Evolutionary conservation across 805 yeast species (phyloP), one percentile per base, ranked within the genome.

Genomic region (Spathaspora sp.): DNA sequence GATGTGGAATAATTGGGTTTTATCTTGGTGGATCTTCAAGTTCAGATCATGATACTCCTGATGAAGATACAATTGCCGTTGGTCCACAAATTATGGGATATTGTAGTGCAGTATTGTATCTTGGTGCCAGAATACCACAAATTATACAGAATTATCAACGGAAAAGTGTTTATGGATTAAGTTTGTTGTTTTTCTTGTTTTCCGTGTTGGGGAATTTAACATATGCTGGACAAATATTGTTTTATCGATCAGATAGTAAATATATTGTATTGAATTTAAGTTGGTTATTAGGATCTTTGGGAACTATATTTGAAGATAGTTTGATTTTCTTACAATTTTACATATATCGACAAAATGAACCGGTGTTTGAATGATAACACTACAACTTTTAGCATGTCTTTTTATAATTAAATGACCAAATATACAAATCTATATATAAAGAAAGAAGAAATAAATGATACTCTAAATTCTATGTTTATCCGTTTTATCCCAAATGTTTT

Each of bases 101-200:
- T 67, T 56, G 81, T 5, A 83, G 89, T 3, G 93, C 96, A 0
- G 54, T 72, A 2, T 68, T 87, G 52, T 87, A 87, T 64, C 73
- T 87, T 57, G 81, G 87, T 8, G 94, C 94, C 2, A 72, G 90
- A 57, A 78, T 62, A 60, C 99, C 99, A 0, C 99, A 93, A 68
- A 87, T 93, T 49, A 70, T 80, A 52, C 96, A 88, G 63, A 93
- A 93, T 69, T 81, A 84, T 65, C 73, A 73, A 46, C 80, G 96
- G 57, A 82, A 85, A 60, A 87, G 96, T 4, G 91, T 91, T 50
- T 79, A 82, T 51, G 98, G 98, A 1, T 85, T 94, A 59, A 86
- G 97, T 51, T 80, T 93, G 55, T 79, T 89, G 49, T 88, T 87
- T 68, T 87, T 87, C 70, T 67, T 87, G 57, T 82, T 87, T 56